These are phyloP conservation scores for Arachnomyces sp. DNA, from an alignment of 2,329 filamentous ascomycete species.

Conservation along the genomic window DNA sequence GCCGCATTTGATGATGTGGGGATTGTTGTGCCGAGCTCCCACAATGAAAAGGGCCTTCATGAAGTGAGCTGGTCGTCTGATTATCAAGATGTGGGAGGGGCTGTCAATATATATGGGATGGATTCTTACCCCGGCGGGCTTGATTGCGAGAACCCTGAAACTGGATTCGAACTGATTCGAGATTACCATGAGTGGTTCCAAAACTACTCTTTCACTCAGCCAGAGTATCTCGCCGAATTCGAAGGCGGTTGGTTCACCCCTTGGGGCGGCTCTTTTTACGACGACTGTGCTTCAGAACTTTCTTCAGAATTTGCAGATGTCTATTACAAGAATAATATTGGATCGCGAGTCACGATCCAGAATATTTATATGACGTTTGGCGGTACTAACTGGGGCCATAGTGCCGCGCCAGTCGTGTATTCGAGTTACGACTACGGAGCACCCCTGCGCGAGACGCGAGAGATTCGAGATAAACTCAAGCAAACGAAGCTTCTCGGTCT, in stretches of 20 bases:
- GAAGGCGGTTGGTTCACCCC: conserved; percentile 48
- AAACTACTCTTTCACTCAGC: conserved; percentile 49
- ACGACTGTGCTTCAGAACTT: conserved; percentile 42
- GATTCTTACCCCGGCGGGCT: conserved; percentile 33
- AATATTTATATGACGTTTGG: conserved; percentile 49
- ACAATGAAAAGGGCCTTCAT: conserved; percentile 47
- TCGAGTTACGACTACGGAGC: conserved; percentile 41
- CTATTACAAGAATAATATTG: conserved; percentile 52
- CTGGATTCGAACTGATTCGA: conserved; percentile 44
- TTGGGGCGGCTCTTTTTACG: conserved; percentile 48
- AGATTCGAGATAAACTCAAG: conserved; percentile 46
- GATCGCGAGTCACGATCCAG: conserved; percentile 42
- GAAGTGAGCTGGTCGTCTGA: conserved; percentile 42
- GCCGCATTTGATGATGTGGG: conserved; percentile 40
- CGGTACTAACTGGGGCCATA: conserved; percentile 52
- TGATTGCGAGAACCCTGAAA: conserved; percentile 43
- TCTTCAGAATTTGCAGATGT: conserved; percentile 45
- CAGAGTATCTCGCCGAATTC: conserved; percentile 47
- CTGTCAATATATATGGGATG: conserved; percentile 38
- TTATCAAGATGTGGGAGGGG: conserved; percentile 49
- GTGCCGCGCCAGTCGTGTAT: conserved; percentile 44
- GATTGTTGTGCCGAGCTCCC: conserved; percentile 43
- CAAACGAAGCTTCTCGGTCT: conserved; percentile 50
- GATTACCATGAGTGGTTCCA: conserved; percentile 53
- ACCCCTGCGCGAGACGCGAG: conserved; percentile 47